phyloP scores from a whole-genome alignment of 108 stramenopile species.

The Stephanodiscus minutulus region DNA sequence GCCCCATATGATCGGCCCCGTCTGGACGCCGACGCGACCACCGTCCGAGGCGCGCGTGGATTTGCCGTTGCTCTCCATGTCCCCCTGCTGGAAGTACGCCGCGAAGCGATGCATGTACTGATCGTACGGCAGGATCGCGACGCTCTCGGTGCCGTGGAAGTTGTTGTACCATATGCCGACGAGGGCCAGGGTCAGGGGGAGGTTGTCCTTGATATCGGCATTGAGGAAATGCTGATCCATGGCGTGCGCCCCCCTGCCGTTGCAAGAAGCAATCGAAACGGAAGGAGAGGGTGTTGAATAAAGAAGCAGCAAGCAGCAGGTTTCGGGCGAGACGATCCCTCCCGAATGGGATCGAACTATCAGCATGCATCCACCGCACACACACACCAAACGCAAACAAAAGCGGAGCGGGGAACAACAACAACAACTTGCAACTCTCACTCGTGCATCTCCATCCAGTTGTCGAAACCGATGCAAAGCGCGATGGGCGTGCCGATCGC shows the following conservation, averaged over 20 bases:
- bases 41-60: conserved; percentile 52
- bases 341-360: no score
- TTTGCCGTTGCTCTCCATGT: conserved; percentile 90
- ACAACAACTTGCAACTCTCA: no score
- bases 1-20: conserved; percentile 69
- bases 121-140: conserved; percentile 83
- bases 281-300: no score
- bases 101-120: conserved; percentile 87
- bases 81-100: conserved; percentile 88
- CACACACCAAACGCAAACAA: no score
- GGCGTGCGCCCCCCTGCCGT: conserved; percentile 71
- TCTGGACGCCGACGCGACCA: conserved; percentile 29
- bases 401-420: no score
- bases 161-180: conserved; percentile 85
- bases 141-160: conserved; percentile 71
- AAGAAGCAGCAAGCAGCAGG: no score
- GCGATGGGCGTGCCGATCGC: conserved; percentile 60
- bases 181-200: conserved; percentile 78
- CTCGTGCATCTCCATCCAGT: conserved; percentile 66
- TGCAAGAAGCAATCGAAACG: no score
- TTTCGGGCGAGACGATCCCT: no score
- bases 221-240: conserved; percentile 83
- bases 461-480: conserved; percentile 48
- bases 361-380: no score
- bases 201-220: conserved; percentile 68